phyloP scores from a whole-genome alignment of 768 basidiomycete genomes.

The Auriscalpium orientale region DNA sequence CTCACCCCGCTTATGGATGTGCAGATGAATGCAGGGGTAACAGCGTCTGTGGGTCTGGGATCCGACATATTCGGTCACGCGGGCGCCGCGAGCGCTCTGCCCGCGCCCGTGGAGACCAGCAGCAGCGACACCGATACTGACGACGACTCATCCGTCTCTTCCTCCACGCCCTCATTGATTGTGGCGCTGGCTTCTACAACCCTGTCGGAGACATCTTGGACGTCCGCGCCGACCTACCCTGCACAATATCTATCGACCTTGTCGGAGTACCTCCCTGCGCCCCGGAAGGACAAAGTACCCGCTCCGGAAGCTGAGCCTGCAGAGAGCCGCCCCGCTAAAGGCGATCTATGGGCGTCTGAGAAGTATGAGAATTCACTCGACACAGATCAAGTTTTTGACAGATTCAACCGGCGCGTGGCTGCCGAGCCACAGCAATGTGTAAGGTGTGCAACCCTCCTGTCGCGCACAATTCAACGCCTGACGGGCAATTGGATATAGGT shows the following conservation, averaged over 20 bases:
- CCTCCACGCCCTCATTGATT: conserved; percentile 31
- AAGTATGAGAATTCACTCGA: conserved; percentile 74
- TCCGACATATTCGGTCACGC: conserved; percentile 54
- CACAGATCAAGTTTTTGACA: conserved; percentile 80
- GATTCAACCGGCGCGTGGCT: conserved; percentile 66
- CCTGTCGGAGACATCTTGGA: conserved; percentile 60
- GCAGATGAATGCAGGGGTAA: conserved; percentile 14
- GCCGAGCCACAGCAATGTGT: conserved; percentile 80
- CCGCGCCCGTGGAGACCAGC: neutral
- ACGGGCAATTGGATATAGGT: conserved; percentile 37
- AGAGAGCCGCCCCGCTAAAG: conserved; percentile 28
- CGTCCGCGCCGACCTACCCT: conserved; percentile 53
- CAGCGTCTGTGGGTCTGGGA: conserved; percentile 42
- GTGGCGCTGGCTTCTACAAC: conserved; percentile 50
- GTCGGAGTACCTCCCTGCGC: conserved; percentile 63
- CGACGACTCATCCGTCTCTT: conserved; percentile 29
- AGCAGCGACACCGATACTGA: conserved; percentile 16
- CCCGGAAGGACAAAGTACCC: conserved; percentile 33
- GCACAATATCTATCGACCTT: conserved; percentile 69
- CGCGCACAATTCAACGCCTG: neutral
- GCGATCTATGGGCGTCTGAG: conserved; percentile 58
- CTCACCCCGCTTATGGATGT: neutral
- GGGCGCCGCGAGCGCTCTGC: neutral
- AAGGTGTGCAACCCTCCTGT: conserved; percentile 44
- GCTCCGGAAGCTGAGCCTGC: conserved; percentile 35